Evolutionary conservation across 495 filamentous ascomycete genomes (phyloP), one percentile per base, ranked within the genome.

Genomic region (Chlorociboria aeruginascens): DNA sequence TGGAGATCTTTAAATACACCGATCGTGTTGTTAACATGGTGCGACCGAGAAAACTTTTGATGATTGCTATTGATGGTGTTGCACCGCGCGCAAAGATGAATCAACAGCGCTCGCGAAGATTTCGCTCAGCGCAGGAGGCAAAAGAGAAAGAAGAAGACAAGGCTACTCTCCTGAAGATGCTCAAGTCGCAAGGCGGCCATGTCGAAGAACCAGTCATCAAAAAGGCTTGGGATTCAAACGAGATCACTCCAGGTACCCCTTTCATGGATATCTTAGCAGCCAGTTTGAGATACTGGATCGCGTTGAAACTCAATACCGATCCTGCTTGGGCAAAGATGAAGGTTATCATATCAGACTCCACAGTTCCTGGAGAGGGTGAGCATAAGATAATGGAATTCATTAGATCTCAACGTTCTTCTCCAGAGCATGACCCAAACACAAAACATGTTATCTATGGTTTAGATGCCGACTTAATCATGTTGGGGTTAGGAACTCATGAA

Each of bases 331-430:
- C 83, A 50, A 89, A 89, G 68, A 77, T 95, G 61, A 97, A 97
- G 77, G 79, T 97, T 59, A 88, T 99, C 60, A 95, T 99, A 56
- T 97, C 92, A 7, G 92, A 99, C 69, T 89, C 92, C 34, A 94
- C 89, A 0, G 92, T 99, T 14, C 92, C 92, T 33, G 92, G 92
- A 55, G 92, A 99, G 66, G 92, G 92, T 61, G 92, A 99, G 63
- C 92, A 99, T 65, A 99, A 99, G 69, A 96, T 99, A 54, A 99
- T 99, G 92, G 79, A 95, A 38, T 99, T 97, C 59, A 76, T 99
- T 52, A 81, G 92, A 55, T 95, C 90, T 20, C 93, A 99, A 66
- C 83, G 92, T 52, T 73, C 81, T 32, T 86, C 84, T 29, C 85
- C 89, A 1, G 81, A 89, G 45, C 89, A 99, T 62, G 83, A 99